phyloP scores from a whole-genome alignment of 345 rosid genomes.

The Corchorus olitorius region DNA sequence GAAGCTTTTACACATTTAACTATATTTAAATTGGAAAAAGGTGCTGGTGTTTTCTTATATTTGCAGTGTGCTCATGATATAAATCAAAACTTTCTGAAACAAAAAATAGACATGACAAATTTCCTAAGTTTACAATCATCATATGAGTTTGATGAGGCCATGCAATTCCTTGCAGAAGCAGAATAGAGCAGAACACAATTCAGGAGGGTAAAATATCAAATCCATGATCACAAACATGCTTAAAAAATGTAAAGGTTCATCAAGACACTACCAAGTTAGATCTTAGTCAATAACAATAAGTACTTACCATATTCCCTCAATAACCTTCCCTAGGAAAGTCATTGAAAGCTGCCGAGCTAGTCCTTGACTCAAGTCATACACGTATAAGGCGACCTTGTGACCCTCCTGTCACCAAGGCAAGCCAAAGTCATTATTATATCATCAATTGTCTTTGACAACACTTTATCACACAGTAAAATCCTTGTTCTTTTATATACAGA shows the following conservation, averaged over 20 bases:
- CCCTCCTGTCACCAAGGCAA: slow-evolving; percentile 62
- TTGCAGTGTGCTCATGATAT: neutral
- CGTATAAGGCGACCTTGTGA: slow-evolving; percentile 66
- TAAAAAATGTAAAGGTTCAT: neutral
- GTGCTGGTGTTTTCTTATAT: neutral
- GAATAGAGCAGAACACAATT: neutral
- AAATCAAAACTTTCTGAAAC: neutral
- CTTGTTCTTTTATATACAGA: neutral
- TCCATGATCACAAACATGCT: neutral
- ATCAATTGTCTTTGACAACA: neutral
- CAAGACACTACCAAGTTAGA: neutral
- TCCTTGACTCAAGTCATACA: slow-evolving; percentile 93
- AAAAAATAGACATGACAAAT: neutral
- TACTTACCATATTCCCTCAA: slow-evolving; percentile 92
- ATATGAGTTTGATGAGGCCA: neutral
- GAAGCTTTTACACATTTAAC: neutral
- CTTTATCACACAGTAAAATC: neutral
- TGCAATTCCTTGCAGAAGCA: neutral
- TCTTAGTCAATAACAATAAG: neutral
- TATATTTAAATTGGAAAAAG: neutral
- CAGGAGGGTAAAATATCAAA: neutral
- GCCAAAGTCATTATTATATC: slow-evolving; percentile 1
- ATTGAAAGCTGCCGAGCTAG: slow-evolving; percentile 87
- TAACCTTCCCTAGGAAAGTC: slow-evolving; percentile 72
- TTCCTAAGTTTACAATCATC: too few relatives aligned